phyloP scores from a whole-genome alignment of 805 yeast genomes.

The Jamesozyma lodderae region DNA sequence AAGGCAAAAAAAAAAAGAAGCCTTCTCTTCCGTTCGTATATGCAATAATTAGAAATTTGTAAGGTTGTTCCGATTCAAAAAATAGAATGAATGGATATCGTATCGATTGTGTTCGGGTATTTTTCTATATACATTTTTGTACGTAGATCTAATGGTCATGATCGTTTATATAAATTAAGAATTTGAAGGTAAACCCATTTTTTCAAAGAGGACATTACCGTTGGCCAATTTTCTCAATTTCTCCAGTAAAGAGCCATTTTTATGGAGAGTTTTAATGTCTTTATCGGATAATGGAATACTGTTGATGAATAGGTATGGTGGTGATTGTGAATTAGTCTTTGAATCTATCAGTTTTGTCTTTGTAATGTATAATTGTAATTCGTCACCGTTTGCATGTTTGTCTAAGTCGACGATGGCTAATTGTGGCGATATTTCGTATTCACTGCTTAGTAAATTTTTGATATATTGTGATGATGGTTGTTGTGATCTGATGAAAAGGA shows the following conservation, averaged over 20 bases:
- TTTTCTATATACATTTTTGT: no score
- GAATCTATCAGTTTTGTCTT: constrained; percentile 5
- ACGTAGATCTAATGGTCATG: not conserved
- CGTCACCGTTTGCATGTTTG: constrained; percentile 60
- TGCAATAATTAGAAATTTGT: no score
- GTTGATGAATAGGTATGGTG: constrained; percentile 23
- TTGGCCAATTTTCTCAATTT: constrained; percentile 14
- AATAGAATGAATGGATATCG: no score
- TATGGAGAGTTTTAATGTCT: constrained; percentile 11
- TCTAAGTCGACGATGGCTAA: constrained; percentile 75
- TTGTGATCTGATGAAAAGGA: constrained; percentile 39
- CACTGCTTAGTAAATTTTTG: constrained; percentile 51
- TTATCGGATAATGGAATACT: constrained; percentile 16
- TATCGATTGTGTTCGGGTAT: no score
- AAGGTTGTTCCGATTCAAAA: no score
- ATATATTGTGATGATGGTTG: constrained; percentile 65
- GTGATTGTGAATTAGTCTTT: not conserved
- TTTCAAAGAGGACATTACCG: constrained; percentile 16
- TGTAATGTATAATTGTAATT: constrained; percentile 55
- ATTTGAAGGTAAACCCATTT: constrained; percentile 21
- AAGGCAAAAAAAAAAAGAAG: no score
- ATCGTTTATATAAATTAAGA: not conserved
- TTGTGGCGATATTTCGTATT: constrained; percentile 63
- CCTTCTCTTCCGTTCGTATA: no score
- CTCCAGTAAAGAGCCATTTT: constrained; percentile 12